Percentiles rank a stretch among this genome's conserved stretches.
These are phyloP conservation scores for Wilcoxina mikolae DNA, from an alignment of 495 filamentous ascomycete species.

Conservation along the genomic window DNA sequence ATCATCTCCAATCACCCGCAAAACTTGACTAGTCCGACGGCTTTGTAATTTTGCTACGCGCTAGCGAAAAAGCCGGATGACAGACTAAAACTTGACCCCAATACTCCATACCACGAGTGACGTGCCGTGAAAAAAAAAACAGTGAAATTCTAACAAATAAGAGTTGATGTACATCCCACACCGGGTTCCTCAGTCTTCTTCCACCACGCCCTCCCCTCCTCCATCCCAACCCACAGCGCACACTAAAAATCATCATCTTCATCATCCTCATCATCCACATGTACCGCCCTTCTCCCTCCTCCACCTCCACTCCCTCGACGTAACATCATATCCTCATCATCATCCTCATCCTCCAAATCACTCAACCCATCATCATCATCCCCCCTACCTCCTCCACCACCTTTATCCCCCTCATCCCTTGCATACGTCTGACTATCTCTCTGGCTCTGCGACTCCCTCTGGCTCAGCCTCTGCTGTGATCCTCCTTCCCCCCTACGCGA, in stretches of 20 bases:
- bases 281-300: conserved; percentile 27
- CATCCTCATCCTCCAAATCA: conserved; percentile 3
- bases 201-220: background rate
- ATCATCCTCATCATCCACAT: conserved; percentile 40
- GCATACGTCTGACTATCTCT: background rate
- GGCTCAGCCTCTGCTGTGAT: conserved; percentile 3
- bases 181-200: too few species aligned
- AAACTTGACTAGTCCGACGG: too few species aligned
- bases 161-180: too few species aligned
- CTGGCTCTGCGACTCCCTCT: conserved; percentile 25
- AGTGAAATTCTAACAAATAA: too few species aligned
- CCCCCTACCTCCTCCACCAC: background rate
- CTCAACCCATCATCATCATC: background rate
- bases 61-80: too few species aligned
- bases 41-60: too few species aligned
- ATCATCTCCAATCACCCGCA: too few species aligned
- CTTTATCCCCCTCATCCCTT: background rate
- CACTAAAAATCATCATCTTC: conserved; percentile 30
- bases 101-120: background rate
- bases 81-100: background rate
- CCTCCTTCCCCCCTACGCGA: conserved; percentile 31
- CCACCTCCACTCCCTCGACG: conserved; percentile 12
- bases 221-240: too few species aligned
- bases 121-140: background rate
- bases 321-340: conserved; percentile 7